Base-by-base conservation (phyloP, 1,139 yeast genomes). In the Nakaseomyces kungkrabaensis region DNA sequence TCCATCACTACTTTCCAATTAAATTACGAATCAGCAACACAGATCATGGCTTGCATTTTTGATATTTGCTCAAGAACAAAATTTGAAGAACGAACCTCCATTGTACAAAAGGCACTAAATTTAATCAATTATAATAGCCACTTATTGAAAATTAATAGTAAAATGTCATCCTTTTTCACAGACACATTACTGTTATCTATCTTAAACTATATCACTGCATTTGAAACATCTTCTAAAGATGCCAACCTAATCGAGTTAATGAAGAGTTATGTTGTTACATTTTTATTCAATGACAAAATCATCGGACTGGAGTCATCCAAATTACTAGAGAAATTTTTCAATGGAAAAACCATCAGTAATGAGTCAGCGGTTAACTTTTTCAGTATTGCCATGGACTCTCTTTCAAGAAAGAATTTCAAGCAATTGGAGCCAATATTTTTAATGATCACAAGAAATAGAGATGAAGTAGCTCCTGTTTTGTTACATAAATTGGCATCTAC, bases 341-440 rank as follows among this genome's bases (percentile, higher is more conserved):
- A 51, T 24, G 51, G 46, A 9, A 51, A 53, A 34, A 42, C 44
- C 1, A 48, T 62, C 10, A 50, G 54, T 3, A 31, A 48, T 1
- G 48, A 51, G 1, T 46, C 56, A 7, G 50, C 59, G 1, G 51
- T 55, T 0, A 33, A 46, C 4, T 54, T 66, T 40, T 68, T 62
- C 54, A 54, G 50, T 4, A 55, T 51, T 38, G 56, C 62, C 1
- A 54, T 61, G 11, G 45, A 48, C 3, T 58, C 51, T 36, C 43
- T 62, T 25, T 57, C 66, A 1, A 62, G 54, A 45, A 48, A 57
- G 8, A 66, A 67, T 27, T 56, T 67, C n/a, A 45, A 51, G 3
- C 54, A 66, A 11, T 49, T 70, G 29, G 85, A 80, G 60, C 66
- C 69, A 5, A 54, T 76, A 2, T 79, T 72, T 56, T 59, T 66